phyloP scores from a whole-genome alignment of 2,329 filamentous ascomycete genomes.

The Rhexocercosporidium sp. region DNA sequence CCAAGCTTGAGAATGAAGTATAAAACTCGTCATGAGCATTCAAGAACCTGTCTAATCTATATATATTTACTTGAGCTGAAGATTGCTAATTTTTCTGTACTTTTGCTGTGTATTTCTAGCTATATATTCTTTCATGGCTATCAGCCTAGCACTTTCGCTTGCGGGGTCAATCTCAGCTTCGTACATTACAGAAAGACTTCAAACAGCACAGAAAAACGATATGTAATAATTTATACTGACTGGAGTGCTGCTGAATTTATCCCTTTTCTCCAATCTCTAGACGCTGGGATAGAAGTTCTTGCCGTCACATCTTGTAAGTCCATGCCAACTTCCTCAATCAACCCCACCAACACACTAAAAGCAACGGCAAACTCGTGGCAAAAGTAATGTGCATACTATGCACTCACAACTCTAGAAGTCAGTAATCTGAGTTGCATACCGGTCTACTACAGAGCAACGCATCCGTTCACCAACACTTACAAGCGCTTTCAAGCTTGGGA shows the following conservation, averaged over 20 bases:
- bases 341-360: conserved; percentile 15
- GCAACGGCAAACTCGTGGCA: conserved; percentile 53
- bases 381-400: conserved; percentile 51
- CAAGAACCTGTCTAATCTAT: neutral
- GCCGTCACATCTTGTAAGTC: conserved; percentile 43
- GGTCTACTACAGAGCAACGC: conserved; percentile 52
- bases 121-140: neutral
- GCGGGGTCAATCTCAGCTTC: neutral
- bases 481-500: conserved; percentile 52
- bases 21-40: neutral
- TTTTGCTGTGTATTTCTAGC: no score
- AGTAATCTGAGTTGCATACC: conserved; percentile 54
- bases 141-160: neutral
- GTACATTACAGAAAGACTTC: conserved; percentile 4
- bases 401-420: conserved; percentile 51
- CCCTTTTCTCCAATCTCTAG: conserved; percentile 50
- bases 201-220: conserved; percentile 23
- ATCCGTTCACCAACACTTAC: conserved; percentile 53
- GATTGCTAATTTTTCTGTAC: neutral
- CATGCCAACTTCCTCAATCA: neutral
- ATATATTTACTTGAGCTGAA: neutral
- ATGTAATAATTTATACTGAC: conserved; percentile 54
- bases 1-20: neutral
- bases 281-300: conserved; percentile 51
- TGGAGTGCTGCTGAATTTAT: conserved; percentile 50